Evolutionary conservation across 352 stramenopile species (phyloP).

Genomic region (Sclerospora graminicola): DNA sequence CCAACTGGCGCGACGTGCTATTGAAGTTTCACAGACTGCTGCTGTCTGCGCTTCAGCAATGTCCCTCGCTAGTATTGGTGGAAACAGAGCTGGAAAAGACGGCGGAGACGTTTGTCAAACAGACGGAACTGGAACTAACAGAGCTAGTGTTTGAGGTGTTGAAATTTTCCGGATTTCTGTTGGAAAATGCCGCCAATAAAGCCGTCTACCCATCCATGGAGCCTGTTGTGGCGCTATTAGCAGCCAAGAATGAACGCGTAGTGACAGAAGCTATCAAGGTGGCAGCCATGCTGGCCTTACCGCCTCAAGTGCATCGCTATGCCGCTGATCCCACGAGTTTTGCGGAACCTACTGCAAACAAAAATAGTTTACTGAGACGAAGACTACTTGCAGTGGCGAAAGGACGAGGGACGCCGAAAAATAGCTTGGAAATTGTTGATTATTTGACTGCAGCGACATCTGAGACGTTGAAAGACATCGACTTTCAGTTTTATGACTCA

Average conservation of each 20-base stretch:
- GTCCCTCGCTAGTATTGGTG: conserved; percentile 38
- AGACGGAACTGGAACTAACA: conserved; percentile 31
- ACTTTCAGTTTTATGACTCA: conserved; percentile 68
- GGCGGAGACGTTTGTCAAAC: conserved; percentile 2
- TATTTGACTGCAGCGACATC: conserved; percentile 25
- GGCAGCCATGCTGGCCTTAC: conserved; percentile 58
- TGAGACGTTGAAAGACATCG: conserved; percentile 1
- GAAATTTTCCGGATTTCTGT: conserved; percentile 60
- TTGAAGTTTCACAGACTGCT: conserved; percentile 43
- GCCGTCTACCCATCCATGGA: conserved; percentile 56
- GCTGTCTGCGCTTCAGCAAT: conserved; percentile 24
- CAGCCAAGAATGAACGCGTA: conserved; percentile 56
- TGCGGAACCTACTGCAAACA: conserved; percentile 26
- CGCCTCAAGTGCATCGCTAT: conserved; percentile 57
- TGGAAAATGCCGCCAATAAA: conserved; percentile 79
- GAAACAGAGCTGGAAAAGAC: conserved; percentile 11
- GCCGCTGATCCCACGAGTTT: conserved; percentile 41
- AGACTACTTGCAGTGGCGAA: conserved; percentile 46
- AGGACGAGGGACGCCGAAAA: conserved; percentile 30
- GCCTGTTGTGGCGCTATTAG: conserved; percentile 35
- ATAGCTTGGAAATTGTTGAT: conserved; percentile 55
- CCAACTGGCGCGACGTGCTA: conserved; percentile 59
- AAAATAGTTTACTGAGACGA: conserved; percentile 36
- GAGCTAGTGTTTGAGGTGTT: conserved; percentile 60
- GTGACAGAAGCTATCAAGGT: conserved; percentile 62